Evolutionary conservation across 2,329 filamentous ascomycete genomes (phyloP).

Genomic region (Mariannaea sp.): DNA sequence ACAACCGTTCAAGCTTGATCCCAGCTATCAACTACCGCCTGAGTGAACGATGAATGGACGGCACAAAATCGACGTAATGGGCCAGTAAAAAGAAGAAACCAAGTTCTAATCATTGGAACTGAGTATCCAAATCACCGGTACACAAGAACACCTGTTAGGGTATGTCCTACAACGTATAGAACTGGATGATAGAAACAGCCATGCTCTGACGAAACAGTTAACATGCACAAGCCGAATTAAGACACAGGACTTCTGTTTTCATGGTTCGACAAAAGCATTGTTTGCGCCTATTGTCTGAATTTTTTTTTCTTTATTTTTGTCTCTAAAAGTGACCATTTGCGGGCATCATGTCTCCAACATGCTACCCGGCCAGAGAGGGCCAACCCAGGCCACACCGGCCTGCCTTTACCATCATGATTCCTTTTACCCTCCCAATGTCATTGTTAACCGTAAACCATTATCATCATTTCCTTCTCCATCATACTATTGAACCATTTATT

Average conservation of each 20-base stretch:
- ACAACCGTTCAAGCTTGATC: conserved; percentile 53
- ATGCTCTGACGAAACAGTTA: too few relatives aligned
- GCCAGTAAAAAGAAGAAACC: not conserved
- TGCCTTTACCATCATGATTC: conserved; percentile 38
- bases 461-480: conserved; percentile 35
- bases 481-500: conserved; percentile 63
- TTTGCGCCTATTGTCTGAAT: conserved; percentile 29
- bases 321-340: conserved; percentile 24
- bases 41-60: not conserved
- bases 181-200: not conserved
- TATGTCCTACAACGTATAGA: not conserved
- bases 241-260: not conserved
- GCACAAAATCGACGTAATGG: not conserved
- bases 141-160: too few relatives aligned
- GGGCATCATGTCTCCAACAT: conserved; percentile 28
- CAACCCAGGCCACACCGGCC: conserved; percentile 31
- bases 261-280: conserved; percentile 17
- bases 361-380: conserved; percentile 27
- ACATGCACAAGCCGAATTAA: not conserved
- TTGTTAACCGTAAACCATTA: conserved; percentile 43
- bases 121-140: too few relatives aligned
- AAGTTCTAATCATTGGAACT: not conserved
- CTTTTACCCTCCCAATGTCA: conserved; percentile 35
- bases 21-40: conserved; percentile 30
- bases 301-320: conserved; percentile 25